These are phyloP conservation scores for Hypoxylon sp. DNA, from an alignment of 2,329 filamentous ascomycete species.

Conservation along the genomic window DNA sequence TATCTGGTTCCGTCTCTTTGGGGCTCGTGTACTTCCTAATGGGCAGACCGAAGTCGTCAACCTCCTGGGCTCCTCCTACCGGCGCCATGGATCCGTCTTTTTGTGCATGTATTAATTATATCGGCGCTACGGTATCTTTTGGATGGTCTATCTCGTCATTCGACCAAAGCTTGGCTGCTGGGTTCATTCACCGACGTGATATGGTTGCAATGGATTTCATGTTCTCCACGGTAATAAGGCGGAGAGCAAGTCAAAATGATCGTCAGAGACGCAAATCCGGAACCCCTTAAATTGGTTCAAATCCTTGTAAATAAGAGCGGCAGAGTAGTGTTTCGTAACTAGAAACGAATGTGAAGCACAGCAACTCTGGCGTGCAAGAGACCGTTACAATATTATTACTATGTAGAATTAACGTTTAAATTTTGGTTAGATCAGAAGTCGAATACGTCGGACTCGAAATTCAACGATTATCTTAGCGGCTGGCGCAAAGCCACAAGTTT, in stretches of 20 bases:
- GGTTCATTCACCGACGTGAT: slow-evolving; percentile 33
- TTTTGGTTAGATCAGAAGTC: slow-evolving; percentile 14
- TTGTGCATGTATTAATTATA: slow-evolving; percentile 54
- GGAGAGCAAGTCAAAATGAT: slow-evolving; percentile 33
- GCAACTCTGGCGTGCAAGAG: slow-evolving; percentile 8
- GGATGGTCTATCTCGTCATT: slow-evolving; percentile 22
- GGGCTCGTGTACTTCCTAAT: slow-evolving; percentile 66
- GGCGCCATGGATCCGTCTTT: slow-evolving; percentile 52
- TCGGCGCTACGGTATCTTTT: slow-evolving; percentile 42
- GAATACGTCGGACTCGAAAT: background rate
- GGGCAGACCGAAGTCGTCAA: slow-evolving; percentile 81
- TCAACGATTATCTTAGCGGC: slow-evolving; percentile 2
- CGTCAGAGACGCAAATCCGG: slow-evolving; percentile 34
- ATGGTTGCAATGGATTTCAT: slow-evolving; percentile 36
- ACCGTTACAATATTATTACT: background rate
- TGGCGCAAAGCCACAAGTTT: slow-evolving; percentile 27
- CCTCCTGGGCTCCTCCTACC: slow-evolving; percentile 59
- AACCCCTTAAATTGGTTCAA: slow-evolving; percentile 32
- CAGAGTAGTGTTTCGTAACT: slow-evolving; percentile 13
- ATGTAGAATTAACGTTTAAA: background rate
- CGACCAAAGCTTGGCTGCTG: slow-evolving; percentile 35
- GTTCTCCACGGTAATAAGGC: slow-evolving; percentile 45
- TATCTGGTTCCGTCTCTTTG: slow-evolving; percentile 31
- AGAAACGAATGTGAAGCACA: slow-evolving; percentile 16
- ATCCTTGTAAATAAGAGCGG: slow-evolving; percentile 25